Evolutionary conservation across 2,329 filamentous ascomycete genomes (phyloP).

Genomic region (Nothopassalora personata): DNA sequence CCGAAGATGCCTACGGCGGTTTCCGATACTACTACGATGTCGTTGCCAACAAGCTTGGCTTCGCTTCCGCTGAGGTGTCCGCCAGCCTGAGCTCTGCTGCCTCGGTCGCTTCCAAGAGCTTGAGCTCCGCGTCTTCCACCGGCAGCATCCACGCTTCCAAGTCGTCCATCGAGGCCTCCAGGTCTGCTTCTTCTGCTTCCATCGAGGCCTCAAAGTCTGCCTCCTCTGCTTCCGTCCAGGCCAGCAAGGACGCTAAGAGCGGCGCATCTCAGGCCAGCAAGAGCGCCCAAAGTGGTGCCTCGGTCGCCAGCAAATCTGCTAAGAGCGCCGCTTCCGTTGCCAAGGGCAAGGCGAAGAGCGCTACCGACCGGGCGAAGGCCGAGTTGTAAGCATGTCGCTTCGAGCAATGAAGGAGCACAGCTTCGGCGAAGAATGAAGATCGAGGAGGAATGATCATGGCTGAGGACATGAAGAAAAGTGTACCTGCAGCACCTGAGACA

Average conservation of each 20-base stretch:
- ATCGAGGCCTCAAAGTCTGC: slow-evolving; percentile 28
- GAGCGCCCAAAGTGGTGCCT: background rate
- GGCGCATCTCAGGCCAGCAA: slow-evolving; percentile 30
- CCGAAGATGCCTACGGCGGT: slow-evolving; percentile 51
- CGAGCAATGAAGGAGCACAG: background rate
- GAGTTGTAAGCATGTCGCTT: slow-evolving; percentile 37
- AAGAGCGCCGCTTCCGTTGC: background rate
- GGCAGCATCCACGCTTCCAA: slow-evolving; percentile 28
- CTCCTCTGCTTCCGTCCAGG: slow-evolving; percentile 19
- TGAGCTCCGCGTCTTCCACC: slow-evolving; percentile 25
- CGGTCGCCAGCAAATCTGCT: slow-evolving; percentile 10
- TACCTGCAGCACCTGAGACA: slow-evolving; percentile 9
- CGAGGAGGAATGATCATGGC: background rate
- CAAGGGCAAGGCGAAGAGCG: slow-evolving; percentile 26
- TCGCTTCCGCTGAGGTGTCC: slow-evolving; percentile 38
- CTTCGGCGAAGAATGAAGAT: background rate
- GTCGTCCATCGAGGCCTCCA: slow-evolving; percentile 22
- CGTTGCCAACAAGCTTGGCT: slow-evolving; percentile 42
- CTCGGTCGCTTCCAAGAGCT: slow-evolving; percentile 20
- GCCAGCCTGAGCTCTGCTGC: slow-evolving; percentile 33
- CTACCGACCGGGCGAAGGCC: slow-evolving; percentile 37
- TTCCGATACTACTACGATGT: slow-evolving; percentile 38
- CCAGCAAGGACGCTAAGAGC: slow-evolving; percentile 30
- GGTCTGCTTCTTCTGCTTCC: slow-evolving; percentile 30
- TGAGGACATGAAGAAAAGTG: background rate